Conservation (phyloP, 2,329 filamentous ascomycete genomes). For the Pseudogymnoascus sp. region DNA sequence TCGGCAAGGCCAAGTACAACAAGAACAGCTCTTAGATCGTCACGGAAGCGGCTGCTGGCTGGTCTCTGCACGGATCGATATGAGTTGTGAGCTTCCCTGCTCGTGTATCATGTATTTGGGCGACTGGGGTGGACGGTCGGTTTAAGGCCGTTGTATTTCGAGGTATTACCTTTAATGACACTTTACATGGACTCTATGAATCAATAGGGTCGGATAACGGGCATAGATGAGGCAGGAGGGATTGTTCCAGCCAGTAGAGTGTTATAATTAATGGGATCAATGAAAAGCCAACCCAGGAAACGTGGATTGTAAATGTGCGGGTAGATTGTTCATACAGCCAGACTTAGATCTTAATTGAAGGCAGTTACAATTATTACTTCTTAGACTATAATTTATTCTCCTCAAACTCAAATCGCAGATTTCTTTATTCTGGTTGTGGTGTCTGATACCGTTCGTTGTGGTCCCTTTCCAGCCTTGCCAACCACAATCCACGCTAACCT, state of each 20-base stretch:
- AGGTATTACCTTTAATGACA: slow-evolving; percentile 1
- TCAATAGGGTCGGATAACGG: background rate
- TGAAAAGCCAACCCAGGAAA: background rate
- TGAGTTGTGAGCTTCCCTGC: background rate
- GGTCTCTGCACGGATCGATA: background rate
- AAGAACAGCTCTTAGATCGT: slow-evolving; percentile 44
- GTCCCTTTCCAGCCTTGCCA: slow-evolving; percentile 7
- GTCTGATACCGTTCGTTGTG: background rate
- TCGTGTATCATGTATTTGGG: slow-evolving; percentile 3
- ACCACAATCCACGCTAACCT: background rate
- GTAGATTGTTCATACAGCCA: background rate
- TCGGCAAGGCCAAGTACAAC: slow-evolving; percentile 78
- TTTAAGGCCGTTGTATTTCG: background rate
- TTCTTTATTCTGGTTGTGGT: background rate
- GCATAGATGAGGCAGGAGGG: slow-evolving; percentile 2
- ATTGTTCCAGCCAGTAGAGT: slow-evolving; percentile 2
- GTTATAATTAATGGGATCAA: slow-evolving; percentile 7
- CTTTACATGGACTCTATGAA: background rate
- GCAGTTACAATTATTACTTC: background rate
- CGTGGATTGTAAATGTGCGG: background rate
- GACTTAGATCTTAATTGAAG: background rate
- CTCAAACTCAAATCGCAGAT: background rate
- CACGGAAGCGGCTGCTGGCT: background rate
- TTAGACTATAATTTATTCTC: background rate
- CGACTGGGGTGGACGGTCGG: background rate